Evolutionary conservation across 495 filamentous ascomycete genomes (phyloP), one percentile per base, ranked within the genome.

Genomic region (Neurospora sp.): DNA sequence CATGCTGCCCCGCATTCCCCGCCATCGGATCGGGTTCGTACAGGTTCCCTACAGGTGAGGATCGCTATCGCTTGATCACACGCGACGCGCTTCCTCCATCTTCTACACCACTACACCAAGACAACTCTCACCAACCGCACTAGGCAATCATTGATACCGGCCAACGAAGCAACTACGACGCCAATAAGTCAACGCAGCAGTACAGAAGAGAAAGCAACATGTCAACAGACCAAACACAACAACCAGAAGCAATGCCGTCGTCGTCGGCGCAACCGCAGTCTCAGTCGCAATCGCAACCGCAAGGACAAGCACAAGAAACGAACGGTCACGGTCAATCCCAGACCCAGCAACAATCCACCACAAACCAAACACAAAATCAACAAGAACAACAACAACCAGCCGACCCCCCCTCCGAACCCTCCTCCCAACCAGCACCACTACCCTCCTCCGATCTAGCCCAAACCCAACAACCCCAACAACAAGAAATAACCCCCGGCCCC

Each of bases 401-500:
- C 42, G 42, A 72, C 53, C 16, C 65, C 7, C n/a, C 42, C 17
- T 40, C 17, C 27, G 12, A 45, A 22, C 27, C 45, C 9, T 53
- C 40, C 2, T 40, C 45, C 4, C 20, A 53, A 45, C 31, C n/a
- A 69, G 16, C 16, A 37, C 39, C 16, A 37, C n/a, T 6, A 14
- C 2, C 65, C 4, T 69, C 35, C 20, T 59, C 48, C 48, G 45
- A 22, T 3, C 27, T 44, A 69, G 16, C 73, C 3, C 38, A 75
- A 53, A 68, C 68, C 44, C 17, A 44, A 31, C 44, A 69, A 69
- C 14, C 48, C 38, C n/a, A 53, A 68, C 70, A 14, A 69, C 70
- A 39, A 39, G 74, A 83, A 88, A 14, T 84, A 74, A 85, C 90
- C 1, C 92, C 92, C 0, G 94, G 94, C 68, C 90, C 87, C 5